Evolutionary conservation across 2,329 filamentous ascomycete genomes (phyloP).

Genomic region (Penicillium paneum): DNA sequence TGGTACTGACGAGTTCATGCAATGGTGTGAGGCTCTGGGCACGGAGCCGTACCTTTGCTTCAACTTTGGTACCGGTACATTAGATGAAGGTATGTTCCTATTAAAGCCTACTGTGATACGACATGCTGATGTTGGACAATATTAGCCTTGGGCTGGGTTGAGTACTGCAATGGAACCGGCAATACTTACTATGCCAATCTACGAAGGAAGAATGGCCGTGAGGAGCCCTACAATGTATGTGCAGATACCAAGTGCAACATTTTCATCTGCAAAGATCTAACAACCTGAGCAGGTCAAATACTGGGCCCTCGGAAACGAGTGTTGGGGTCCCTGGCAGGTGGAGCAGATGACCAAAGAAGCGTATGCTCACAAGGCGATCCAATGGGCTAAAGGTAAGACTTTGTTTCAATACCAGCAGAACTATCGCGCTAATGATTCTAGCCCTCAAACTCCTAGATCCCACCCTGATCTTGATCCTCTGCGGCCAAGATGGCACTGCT

Average conservation of each 20-base stretch:
- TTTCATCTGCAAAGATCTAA: constrained; percentile 6
- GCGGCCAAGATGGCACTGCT: constrained; percentile 66
- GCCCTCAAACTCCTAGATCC: constrained; percentile 56
- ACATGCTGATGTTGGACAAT: background rate
- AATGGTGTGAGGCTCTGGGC: constrained; percentile 69
- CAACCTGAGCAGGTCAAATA: constrained; percentile 59
- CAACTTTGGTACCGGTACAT: constrained; percentile 73
- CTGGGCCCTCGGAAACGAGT: constrained; percentile 79
- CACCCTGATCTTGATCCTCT: constrained; percentile 66
- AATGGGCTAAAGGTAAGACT: constrained; percentile 54
- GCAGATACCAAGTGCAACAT: background rate
- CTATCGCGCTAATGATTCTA: constrained; percentile 10
- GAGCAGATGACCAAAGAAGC: constrained; percentile 59
- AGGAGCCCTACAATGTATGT: constrained; percentile 67
- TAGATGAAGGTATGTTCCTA: constrained; percentile 49
- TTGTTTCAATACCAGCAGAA: background rate
- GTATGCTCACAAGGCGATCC: constrained; percentile 57
- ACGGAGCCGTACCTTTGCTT: constrained; percentile 77
- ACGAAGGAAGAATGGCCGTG: constrained; percentile 68
- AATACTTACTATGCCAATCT: constrained; percentile 81
- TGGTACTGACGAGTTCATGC: constrained; percentile 82
- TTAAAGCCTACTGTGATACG: background rate
- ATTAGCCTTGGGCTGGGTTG: constrained; percentile 69
- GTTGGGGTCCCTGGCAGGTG: constrained; percentile 60
- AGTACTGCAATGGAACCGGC: constrained; percentile 78